Conservation (phyloP, 176 grass and related monocot species). For the Carex myosuroides region DNA sequence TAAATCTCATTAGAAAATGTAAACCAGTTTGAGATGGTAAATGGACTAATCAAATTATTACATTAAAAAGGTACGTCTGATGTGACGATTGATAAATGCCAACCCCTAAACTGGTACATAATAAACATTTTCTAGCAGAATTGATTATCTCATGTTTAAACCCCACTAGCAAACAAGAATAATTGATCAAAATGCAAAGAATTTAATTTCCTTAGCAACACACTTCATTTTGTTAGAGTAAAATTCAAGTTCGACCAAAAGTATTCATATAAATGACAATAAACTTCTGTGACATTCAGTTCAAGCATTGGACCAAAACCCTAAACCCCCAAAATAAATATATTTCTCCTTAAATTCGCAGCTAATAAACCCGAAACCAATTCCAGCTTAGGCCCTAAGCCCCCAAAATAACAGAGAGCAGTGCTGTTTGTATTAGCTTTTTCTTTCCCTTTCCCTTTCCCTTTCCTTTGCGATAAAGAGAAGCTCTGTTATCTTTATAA, state of each 20-base stretch:
- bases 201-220: neutral
- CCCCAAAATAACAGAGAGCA: neutral
- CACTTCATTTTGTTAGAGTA: too few species aligned
- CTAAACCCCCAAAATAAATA: slow-evolving; percentile 1
- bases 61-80: neutral
- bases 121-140: neutral
- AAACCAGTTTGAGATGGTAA: neutral
- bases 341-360: neutral
- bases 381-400: neutral
- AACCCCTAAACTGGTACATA: neutral
- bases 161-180: neutral
- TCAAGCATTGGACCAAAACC: neutral
- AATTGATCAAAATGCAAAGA: neutral
- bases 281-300: neutral
- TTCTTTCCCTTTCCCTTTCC: neutral
- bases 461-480: neutral
- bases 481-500: neutral
- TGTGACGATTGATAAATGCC: neutral
- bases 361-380: neutral
- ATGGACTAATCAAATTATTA: neutral
- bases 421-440: neutral
- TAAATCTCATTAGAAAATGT: neutral
- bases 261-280: neutral
- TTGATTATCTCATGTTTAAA: neutral
- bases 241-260: too few species aligned